Evolutionary conservation across 2,329 filamentous ascomycete species (phyloP), one percentile per base, ranked within the genome.

Genomic region (Akanthomyces dipterigenus): DNA sequence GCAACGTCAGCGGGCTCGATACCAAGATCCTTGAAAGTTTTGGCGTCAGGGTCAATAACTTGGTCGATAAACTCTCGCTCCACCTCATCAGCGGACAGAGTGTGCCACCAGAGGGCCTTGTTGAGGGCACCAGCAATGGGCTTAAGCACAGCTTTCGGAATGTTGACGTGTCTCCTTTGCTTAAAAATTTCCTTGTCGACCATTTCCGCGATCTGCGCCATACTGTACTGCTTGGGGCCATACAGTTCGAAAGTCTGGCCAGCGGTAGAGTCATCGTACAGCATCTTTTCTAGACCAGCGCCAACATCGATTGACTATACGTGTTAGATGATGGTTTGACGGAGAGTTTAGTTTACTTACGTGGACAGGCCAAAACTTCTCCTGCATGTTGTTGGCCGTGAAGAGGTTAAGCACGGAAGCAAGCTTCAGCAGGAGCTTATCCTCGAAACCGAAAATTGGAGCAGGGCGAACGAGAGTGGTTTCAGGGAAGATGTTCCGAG

Each of bases 391-490:
- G 79, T 99, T 99, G 62, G 91, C 84, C 26, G 92, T 97, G 71
- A 98, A 84, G 62, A 96, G 72, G 74, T 96, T 96, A 63, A 87
- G 86, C 12, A 88, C 82, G 66, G 86, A 84, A 46, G 93, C 95
- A 57, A 98, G 86, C 72, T 87, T 90, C 75, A 96, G 86, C 42
- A 99, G 86, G 49, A 99, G 84, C 70, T 88, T 88, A 77, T 99
- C 95, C 77, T 99, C 95, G 71, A 92, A 96, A 40, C 95, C 95
- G 72, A 96, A 99, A 75, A 96, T 84, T 58, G 93, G 95, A 14
- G 93, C 90, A 49, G 95, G 95, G 65, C 95, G 87, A 66, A 99
- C 95, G 68, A 99, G 92, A 50, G 95, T 99, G 20, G 95, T 96
- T 78, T 99, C 95, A 28, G 95, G 95, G 80, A 92, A 99, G 72